Evolutionary conservation across 2,329 filamentous ascomycete species (phyloP).

Genomic region (Exophiala sp.): DNA sequence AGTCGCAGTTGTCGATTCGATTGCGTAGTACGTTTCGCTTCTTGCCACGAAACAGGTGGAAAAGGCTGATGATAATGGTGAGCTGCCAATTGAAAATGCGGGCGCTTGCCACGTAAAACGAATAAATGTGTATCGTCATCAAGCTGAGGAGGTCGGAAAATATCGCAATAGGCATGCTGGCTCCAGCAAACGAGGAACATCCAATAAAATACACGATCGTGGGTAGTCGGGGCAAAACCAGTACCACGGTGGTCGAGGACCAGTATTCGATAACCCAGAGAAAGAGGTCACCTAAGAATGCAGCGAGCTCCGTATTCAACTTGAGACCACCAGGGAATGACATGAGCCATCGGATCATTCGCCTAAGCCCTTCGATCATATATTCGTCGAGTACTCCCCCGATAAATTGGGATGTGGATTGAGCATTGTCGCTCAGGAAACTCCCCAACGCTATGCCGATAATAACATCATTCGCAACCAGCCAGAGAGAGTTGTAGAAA

Average conservation of each 20-base stretch:
- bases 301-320: conserved; percentile 84
- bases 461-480: conserved; percentile 97
- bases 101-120: conserved; percentile 93
- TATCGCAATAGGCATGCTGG: conserved; percentile 92
- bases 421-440: conserved; percentile 92
- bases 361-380: conserved; percentile 79
- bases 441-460: conserved; percentile 94
- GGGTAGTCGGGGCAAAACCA: conserved; percentile 77
- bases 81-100: conserved; percentile 99
- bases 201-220: conserved; percentile 87
- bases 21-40: conserved; percentile 96
- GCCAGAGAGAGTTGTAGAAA: conserved; percentile 98
- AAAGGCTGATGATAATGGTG: conserved; percentile 92
- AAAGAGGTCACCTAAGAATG: conserved; percentile 92
- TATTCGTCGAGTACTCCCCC: conserved; percentile 70
- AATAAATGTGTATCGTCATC: conserved; percentile 92
- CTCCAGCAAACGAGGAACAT: conserved; percentile 88
- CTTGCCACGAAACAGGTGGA: conserved; percentile 95
- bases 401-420: conserved; percentile 74
- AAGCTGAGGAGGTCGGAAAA: conserved; percentile 90
- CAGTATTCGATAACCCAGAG: conserved; percentile 99
- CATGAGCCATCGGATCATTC: conserved; percentile 93
- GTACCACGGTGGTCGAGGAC: conserved; percentile 54
- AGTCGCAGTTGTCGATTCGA: conserved; percentile 97
- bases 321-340: conserved; percentile 92